Evolutionary conservation across 1,284 basidiomycete species (phyloP), one percentile per base, ranked within the genome.

Genomic region (Inonotus hispidus): DNA sequence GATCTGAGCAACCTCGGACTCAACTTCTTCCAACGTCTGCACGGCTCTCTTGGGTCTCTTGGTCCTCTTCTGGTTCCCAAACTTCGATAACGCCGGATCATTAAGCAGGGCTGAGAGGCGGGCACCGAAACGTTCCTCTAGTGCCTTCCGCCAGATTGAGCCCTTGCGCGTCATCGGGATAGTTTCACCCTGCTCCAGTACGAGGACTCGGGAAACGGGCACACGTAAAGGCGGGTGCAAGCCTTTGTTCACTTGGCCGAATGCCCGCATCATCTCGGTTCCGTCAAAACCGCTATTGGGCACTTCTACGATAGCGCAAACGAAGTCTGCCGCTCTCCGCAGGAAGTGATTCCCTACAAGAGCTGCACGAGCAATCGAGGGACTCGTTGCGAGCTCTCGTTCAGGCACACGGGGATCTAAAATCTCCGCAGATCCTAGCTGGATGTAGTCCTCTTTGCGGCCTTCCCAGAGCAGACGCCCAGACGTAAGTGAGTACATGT

Each of bases 171-270:
- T 74, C 37, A 72, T 58, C 8, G 73, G 73, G 23, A 75, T 68
- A n/a, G 65, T 63, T 56, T 72, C 66, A 2, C 61, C 70, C 8
- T 63, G 60, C 6, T 67, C 58, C 14, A 75, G 61, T 37, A 75
- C 60, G 3, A 73, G 57, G 4, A 75, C 69, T 13, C 69, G 67
- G 0, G 71, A 63, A 70, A 70, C 72, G 0, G 68, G 67, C 35
- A 75, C 72, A n/a, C 73, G 70, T 43, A 75, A 61, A 32, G 73
- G 72, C 32, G 73, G 73, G 0, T 71, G 65, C 16, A 74, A 68
- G 8, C 60, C 65, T 39, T 71, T 68, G 60, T 75, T 75, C 4
- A 71, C 67, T 3, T 62, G 27, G 1, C 69, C 68, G 39, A 75
- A 63, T 1, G 68, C 68, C 1, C 69, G 66, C 14, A 70, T 68